Conservation (phyloP, 805 yeast species). For the Teunomyces aglyptinius region DNA sequence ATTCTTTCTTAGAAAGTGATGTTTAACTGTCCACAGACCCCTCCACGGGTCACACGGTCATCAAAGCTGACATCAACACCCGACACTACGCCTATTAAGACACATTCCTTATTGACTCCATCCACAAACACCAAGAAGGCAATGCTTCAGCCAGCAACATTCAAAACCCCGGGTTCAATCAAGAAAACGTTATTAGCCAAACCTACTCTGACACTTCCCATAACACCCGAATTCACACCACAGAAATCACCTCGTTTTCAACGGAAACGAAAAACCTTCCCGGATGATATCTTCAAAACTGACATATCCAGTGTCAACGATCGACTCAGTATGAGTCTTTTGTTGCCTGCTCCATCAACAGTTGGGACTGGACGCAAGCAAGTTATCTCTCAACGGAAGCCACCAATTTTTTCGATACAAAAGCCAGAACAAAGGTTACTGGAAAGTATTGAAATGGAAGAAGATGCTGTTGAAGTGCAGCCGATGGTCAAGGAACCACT, state of each 20-base stretch:
- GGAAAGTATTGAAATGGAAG: slow-evolving; percentile 23
- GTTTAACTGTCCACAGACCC: slow-evolving; percentile 4
- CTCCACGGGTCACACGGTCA: slow-evolving; percentile 2
- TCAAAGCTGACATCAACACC: neutral
- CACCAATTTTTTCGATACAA: neutral
- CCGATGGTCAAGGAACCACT: slow-evolving; percentile 13
- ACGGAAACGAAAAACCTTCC: slow-evolving; percentile 16
- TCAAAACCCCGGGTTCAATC: slow-evolving; percentile 1
- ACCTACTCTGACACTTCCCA: slow-evolving; percentile 8
- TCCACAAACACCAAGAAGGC: slow-evolving; percentile 1
- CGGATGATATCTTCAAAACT: slow-evolving; percentile 15
- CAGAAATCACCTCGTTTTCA: slow-evolving; percentile 23
- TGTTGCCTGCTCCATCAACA: slow-evolving; percentile 38
- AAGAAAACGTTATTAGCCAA: neutral
- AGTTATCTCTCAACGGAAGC: neutral
- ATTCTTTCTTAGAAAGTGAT: neutral
- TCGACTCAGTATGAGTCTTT: slow-evolving; percentile 21
- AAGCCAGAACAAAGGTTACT: slow-evolving; percentile 1
- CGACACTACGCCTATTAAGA: slow-evolving; percentile 1
- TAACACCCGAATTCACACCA: slow-evolving; percentile 35
- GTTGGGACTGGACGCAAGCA: slow-evolving; percentile 30
- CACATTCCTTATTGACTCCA: slow-evolving; percentile 1
- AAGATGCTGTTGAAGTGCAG: slow-evolving; percentile 1
- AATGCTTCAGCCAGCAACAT: slow-evolving; percentile 1
- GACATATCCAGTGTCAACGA: slow-evolving; percentile 4